Conservation (phyloP, 257 asterid species). For the Vinca minor region DNA sequence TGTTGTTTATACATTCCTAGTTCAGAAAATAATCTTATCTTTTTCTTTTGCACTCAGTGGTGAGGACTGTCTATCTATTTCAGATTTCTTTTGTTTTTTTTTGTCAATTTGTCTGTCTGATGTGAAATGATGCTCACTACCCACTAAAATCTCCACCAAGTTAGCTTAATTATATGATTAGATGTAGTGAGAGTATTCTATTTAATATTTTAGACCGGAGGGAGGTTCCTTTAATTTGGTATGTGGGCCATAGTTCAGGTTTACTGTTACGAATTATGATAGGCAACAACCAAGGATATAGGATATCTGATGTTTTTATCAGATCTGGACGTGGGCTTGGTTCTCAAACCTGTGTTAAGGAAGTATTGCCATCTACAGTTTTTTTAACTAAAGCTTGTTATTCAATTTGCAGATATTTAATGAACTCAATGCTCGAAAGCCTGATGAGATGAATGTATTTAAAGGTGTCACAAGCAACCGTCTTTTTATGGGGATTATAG, state of each 20-base stretch:
- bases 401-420: slow-evolving; percentile 52
- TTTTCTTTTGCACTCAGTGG: neutral
- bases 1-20: neutral
- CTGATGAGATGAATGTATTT: slow-evolving; percentile 77
- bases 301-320: neutral
- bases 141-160: neutral
- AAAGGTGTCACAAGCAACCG: slow-evolving; percentile 63
- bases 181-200: neutral
- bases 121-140: neutral
- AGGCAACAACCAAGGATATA: neutral
- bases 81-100: neutral
- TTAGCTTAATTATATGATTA: neutral
- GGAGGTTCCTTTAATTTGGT: neutral
- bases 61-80: neutral
- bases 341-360: neutral
- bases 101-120: neutral
- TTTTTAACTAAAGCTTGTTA: neutral
- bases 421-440: slow-evolving; percentile 87
- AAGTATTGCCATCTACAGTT: no score
- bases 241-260: neutral
- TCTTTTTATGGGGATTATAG: slow-evolving; percentile 68
- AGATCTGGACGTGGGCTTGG: neutral
- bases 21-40: neutral
- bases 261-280: neutral
- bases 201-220: neutral